These are phyloP conservation scores for Trichophyton mentagrophytes DNA, from an alignment of 2,329 filamentous ascomycete genomes.

Conservation along the genomic window DNA sequence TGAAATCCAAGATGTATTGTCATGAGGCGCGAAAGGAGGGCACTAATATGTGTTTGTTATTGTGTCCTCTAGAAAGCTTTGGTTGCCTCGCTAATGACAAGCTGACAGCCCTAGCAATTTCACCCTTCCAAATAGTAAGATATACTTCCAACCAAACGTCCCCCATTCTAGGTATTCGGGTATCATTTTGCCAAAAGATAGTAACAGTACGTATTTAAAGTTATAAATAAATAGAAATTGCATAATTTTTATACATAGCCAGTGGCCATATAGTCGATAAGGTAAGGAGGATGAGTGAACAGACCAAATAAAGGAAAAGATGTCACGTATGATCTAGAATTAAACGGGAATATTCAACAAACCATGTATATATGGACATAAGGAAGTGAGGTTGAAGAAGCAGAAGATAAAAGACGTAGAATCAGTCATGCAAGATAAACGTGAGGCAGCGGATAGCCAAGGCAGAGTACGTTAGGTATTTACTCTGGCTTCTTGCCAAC, in stretches of 20 bases:
- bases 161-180: not conserved
- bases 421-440: not conserved
- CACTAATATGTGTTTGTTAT: not conserved
- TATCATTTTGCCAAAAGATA: not conserved
- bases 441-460: not conserved
- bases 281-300: not conserved
- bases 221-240: not conserved
- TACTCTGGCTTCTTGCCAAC: constrained; percentile 67
- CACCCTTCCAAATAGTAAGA: not conserved
- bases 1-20: not conserved
- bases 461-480: constrained; percentile 4
- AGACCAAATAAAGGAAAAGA: not conserved
- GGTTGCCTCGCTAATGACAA: too few relatives aligned
- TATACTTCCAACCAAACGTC: not conserved
- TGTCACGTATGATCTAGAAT: not conserved
- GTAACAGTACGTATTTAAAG: not conserved
- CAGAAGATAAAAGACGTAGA: not conserved
- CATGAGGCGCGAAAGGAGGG: not conserved
- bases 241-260: not conserved
- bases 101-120: too few relatives aligned
- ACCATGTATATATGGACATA: not conserved
- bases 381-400: not conserved
- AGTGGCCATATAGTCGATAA: not conserved
- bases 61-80: not conserved
- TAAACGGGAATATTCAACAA: not conserved